Base-by-base conservation (phyloP, 129 eudicot species). In the Flaveria ramosissima region DNA sequence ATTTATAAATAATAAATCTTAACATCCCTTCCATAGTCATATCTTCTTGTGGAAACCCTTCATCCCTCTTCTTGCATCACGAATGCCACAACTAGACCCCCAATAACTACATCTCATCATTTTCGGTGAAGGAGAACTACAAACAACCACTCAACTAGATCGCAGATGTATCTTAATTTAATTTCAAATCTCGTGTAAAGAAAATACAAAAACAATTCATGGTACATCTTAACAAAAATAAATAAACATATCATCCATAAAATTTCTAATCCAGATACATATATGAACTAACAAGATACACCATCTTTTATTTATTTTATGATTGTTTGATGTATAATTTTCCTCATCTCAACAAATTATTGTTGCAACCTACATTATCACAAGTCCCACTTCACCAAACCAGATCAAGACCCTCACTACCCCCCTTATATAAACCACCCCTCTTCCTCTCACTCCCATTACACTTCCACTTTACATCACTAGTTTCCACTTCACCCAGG, bases 341-440 rank as follows among this genome's bases (percentile, higher is more conserved):
- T 56, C 27, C 21, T 56, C 59, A 9, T n/a, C 62, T 55, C 27
- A 56, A 61, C 67, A 61, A 61, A 61, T 24, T 13, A 2, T 26
- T 23, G 84, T 55, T 80, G 80, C 47, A 80, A 74, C 84, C 32
- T 74, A 74, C 45, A 16, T 2, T 63, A 63, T 63, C 6, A 32
- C 16, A 3, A 27, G 71, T 59, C 80, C 80, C 80, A 80, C 76
- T 43, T 14, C 70, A 80, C 75, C 84, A 74, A 73, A 55, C 47
- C 32, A 78, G 77, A 78, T 78, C 72, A 59, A 30, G 43, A 78
- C 75, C 72, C 36, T 14, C 53, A 2, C 53, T 3, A 11, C 27
- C 70, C 15, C 15, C 15, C 19, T 10, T 63, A 63, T 63, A 63
- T 63, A 62, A 62, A 27, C 70, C 12, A 13, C 23, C 51, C 6